Conservation (phyloP, 495 filamentous ascomycete species). For the Annulohypoxylon maeteangense region DNA sequence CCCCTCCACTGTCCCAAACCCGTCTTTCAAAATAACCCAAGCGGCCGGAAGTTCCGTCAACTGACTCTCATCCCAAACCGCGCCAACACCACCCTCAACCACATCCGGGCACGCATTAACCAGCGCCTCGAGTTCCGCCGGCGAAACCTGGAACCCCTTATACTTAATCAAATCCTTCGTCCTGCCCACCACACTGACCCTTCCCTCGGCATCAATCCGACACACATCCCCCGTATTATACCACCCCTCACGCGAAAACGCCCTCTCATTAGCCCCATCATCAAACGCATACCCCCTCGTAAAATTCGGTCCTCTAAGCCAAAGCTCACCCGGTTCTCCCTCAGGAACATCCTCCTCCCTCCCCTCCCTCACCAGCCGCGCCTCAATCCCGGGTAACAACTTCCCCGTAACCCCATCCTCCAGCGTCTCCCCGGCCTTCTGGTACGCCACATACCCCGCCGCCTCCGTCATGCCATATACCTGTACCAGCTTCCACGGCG, state of each 20-base stretch:
- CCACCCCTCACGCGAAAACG: slow-evolving; percentile 69
- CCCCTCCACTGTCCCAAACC: slow-evolving; percentile 49
- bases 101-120: slow-evolving; percentile 70
- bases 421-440: slow-evolving; percentile 25
- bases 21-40: slow-evolving; percentile 69
- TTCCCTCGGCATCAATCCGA: slow-evolving; percentile 64
- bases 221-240: slow-evolving; percentile 75
- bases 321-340: slow-evolving; percentile 72
- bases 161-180: slow-evolving; percentile 78
- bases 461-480: slow-evolving; percentile 48
- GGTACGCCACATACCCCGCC: slow-evolving; percentile 46
- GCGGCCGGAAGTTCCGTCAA: slow-evolving; percentile 76
- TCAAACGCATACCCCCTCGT: slow-evolving; percentile 75
- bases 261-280: slow-evolving; percentile 61
- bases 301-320: slow-evolving; percentile 71
- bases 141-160: slow-evolving; percentile 77
- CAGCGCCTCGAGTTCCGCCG: slow-evolving; percentile 76
- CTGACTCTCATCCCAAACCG: slow-evolving; percentile 68
- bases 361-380: slow-evolving; percentile 39
- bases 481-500: slow-evolving; percentile 41
- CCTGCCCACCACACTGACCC: slow-evolving; percentile 71
- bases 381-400: slow-evolving; percentile 41
- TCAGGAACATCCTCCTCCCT: slow-evolving; percentile 60
- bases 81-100: slow-evolving; percentile 75
- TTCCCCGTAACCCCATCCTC: slow-evolving; percentile 37